Evolutionary conservation across 2,329 filamentous ascomycete genomes (phyloP).

Genomic region (Pseudogymnoascus sp.): DNA sequence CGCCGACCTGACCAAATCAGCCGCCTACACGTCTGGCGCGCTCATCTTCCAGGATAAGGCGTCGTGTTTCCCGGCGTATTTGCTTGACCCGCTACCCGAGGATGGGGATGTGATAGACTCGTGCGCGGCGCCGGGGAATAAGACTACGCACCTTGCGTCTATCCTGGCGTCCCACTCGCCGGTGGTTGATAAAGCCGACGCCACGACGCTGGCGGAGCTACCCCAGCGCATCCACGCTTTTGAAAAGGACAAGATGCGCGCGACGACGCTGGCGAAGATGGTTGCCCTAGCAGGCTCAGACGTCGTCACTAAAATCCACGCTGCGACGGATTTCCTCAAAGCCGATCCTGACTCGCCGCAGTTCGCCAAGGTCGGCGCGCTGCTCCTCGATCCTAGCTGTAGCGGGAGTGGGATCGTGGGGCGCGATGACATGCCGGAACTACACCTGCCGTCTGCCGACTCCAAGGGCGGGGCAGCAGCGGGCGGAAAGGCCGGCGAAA

Average conservation of each 20-base stretch:
- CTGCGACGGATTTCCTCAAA: conserved; percentile 74
- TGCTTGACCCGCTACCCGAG: conserved; percentile 61
- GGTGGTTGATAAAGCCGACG: conserved; percentile 27
- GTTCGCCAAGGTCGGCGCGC: conserved; percentile 64
- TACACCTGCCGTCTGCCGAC: conserved; percentile 47
- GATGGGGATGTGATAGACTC: conserved; percentile 82
- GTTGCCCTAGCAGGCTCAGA: conserved; percentile 67
- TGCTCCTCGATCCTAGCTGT: conserved; percentile 89
- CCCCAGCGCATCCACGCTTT: conserved; percentile 62
- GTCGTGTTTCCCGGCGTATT: conserved; percentile 89
- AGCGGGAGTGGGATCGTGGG: conserved; percentile 93
- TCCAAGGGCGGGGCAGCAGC: conserved; percentile 27
- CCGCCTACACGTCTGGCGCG: conserved; percentile 66
- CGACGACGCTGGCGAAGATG: conserved; percentile 78
- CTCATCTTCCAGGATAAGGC: conserved; percentile 95
- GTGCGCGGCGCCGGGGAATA: conserved; percentile 92
- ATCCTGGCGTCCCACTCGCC: conserved; percentile 44
- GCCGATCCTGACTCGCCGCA: conserved; percentile 56
- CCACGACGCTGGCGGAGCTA: conserved; percentile 22
- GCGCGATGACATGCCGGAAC: conserved; percentile 66
- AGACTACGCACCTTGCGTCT: conserved; percentile 87
- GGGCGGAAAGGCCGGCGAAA: conserved; percentile 5
- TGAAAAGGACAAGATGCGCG: conserved; percentile 65
- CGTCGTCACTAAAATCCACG: conserved; percentile 57
- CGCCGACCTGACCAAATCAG: conserved; percentile 63